A percentile compares a stretch with the other conserved stretches of the same genome.
phyloP scores from a whole-genome alignment of 495 filamentous ascomycete species.

The Penicillium bialowiezense region DNA sequence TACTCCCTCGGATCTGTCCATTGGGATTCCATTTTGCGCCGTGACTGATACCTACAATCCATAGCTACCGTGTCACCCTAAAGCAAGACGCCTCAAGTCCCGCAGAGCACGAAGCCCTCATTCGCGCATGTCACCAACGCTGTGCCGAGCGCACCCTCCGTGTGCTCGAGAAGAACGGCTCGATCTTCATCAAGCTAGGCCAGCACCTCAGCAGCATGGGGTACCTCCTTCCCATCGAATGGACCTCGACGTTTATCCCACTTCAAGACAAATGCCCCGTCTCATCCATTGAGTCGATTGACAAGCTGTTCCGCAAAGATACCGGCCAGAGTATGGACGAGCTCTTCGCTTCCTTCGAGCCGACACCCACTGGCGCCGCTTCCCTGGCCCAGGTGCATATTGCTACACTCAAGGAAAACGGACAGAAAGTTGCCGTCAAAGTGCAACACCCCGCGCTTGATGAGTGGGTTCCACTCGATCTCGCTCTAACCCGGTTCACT shows the following conservation, averaged over 20 bases:
- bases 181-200: slow-evolving; percentile 96
- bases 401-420: slow-evolving; percentile 79
- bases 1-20: not conserved
- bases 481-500: slow-evolving; percentile 81
- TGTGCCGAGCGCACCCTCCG: slow-evolving; percentile 85
- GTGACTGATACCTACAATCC: slow-evolving; percentile 1
- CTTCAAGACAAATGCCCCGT: slow-evolving; percentile 95
- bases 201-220: slow-evolving; percentile 97
- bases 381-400: slow-evolving; percentile 94
- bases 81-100: slow-evolving; percentile 58
- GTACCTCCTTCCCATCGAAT: slow-evolving; percentile 89
- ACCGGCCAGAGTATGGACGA: slow-evolving; percentile 77
- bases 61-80: slow-evolving; percentile 79
- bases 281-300: slow-evolving; percentile 84
- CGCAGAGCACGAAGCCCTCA: slow-evolving; percentile 59
- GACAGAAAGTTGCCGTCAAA: slow-evolving; percentile 94
- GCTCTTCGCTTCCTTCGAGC: slow-evolving; percentile 80
- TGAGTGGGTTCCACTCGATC: slow-evolving; percentile 88
- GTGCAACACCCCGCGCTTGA: slow-evolving; percentile 90
- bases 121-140: slow-evolving; percentile 86
- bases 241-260: slow-evolving; percentile 94
- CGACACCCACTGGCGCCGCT: slow-evolving; percentile 81
- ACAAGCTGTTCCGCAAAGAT: slow-evolving; percentile 79
- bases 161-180: slow-evolving; percentile 91
- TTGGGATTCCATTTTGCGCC: not conserved